Evolutionary conservation across 1,139 yeast species (phyloP), one percentile per base, ranked within the genome.

Genomic region (Scheffersomyces parashehatae): DNA sequence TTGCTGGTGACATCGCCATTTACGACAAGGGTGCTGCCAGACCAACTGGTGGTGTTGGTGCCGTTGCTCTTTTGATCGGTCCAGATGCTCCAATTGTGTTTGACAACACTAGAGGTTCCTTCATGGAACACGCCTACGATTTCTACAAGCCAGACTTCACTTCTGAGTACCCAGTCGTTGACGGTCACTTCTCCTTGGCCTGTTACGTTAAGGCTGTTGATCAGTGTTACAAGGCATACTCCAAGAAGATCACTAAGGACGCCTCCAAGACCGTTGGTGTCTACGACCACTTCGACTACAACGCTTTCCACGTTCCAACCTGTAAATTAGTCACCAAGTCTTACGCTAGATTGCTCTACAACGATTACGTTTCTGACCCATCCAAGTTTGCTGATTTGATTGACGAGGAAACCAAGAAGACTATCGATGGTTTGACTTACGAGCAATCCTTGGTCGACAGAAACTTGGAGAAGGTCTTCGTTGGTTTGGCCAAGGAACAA

Each of bases 31-130:
- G 99, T 65, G 86, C 95, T 40, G 99, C 99, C 45, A 85, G 99
- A 77, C 99, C 99, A 60, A 93, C 99, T 47, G 99, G 99, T 66
- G 99, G 99, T 72, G 98, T 96, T 47, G 99, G 99, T 62, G 81
- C 96, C 43, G 95, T 93, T 48, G 99, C 99, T 40, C 61, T 95
- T 64, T 82, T 88, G 67, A 87, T 95, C 61, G 99, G 99, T 42
- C 97, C 98, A 44, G 96, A 95, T 63, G 98, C 99, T 36, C 99
- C 99, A 54, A 79, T 95, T 58, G 97, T 88, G 38, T 83, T 95
- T 59, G 98, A 93, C 60, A 70, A 85, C 42, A 79, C 83, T 48
- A 88, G 95, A 72, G 98, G 98, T 52, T 80, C 95, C 28, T 88
- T 75, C 77, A 88, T 93, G 95, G 95, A 88, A 70, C 96, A 93